These are phyloP conservation scores for Nemania sp. DNA, from an alignment of 2,329 filamentous ascomycete species.

Conservation along the genomic window DNA sequence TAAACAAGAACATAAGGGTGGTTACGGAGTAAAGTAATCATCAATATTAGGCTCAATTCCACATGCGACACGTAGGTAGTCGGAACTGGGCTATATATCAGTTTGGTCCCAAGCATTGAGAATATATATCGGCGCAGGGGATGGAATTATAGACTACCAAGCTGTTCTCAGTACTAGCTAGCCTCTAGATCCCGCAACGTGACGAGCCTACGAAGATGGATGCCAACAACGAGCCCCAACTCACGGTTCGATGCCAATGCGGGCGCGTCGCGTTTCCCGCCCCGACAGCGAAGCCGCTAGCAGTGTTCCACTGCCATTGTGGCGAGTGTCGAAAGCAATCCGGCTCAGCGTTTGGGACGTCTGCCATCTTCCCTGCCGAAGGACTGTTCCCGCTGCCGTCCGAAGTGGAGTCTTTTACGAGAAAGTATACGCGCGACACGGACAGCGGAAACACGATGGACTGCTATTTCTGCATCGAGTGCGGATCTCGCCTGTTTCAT, in stretches of 20 bases:
- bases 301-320: conserved; percentile 61
- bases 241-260: conserved; percentile 56
- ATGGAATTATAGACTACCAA: too few relatives aligned
- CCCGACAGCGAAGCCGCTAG: conserved; percentile 51
- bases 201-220: too few relatives aligned
- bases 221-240: conserved; percentile 5
- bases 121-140: too few relatives aligned
- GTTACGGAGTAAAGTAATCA: too few relatives aligned
- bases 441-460: conserved; percentile 57
- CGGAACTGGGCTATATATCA: too few relatives aligned
- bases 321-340: conserved; percentile 60
- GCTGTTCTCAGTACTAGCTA: too few relatives aligned
- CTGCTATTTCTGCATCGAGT: conserved; percentile 54
- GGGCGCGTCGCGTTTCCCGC: conserved; percentile 54
- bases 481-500: conserved; percentile 63
- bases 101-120: too few relatives aligned
- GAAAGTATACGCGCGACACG: conserved; percentile 55
- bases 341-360: conserved; percentile 60
- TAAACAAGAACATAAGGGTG: too few relatives aligned
- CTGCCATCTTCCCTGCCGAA: conserved; percentile 57
- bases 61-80: too few relatives aligned
- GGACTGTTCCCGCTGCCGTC: conserved; percentile 56
- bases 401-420: conserved; percentile 50
- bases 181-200: too few relatives aligned
- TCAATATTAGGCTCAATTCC: too few relatives aligned